These are phyloP conservation scores for Saccharomyces pastorianus DNA, from an alignment of 1,139 yeast genomes.

Conservation along the genomic window DNA sequence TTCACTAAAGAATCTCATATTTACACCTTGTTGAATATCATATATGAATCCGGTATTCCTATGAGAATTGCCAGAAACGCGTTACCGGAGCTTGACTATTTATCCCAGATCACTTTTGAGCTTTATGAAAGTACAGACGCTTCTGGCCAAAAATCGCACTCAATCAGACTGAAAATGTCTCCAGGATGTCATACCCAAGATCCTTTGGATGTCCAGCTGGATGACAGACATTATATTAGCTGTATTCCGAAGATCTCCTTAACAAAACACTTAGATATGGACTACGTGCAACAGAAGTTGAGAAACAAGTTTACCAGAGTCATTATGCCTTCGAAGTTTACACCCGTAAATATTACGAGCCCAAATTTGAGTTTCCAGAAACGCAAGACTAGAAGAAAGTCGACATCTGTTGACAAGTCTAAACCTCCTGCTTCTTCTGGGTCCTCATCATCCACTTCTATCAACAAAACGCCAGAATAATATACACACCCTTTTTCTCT, in stretches of 20 bases:
- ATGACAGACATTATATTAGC: conserved; percentile 92
- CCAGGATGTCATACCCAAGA: conserved; percentile 98
- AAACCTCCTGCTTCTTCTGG: neutral
- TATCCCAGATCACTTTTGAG: conserved; percentile 92
- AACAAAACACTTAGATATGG: conserved; percentile 90
- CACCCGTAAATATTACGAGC: conserved; percentile 80
- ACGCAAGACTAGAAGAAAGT: conserved; percentile 7
- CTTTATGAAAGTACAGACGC: conserved; percentile 74
- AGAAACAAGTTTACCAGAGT: conserved; percentile 81
- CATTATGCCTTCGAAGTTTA: conserved; percentile 79
- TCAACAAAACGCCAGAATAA: neutral
- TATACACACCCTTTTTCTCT: neutral
- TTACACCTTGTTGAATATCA: conserved; percentile 81
- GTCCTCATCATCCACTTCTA: neutral
- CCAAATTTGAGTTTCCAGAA: conserved; percentile 37
- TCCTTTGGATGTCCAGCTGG: conserved; percentile 92
- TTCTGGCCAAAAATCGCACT: conserved; percentile 66
- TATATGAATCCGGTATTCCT: conserved; percentile 88
- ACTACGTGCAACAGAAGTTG: conserved; percentile 74
- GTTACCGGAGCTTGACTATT: conserved; percentile 88
- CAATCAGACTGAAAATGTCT: conserved; percentile 78
- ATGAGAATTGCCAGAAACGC: conserved; percentile 92
- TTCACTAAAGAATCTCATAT: conserved; percentile 97
- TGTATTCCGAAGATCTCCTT: conserved; percentile 86
- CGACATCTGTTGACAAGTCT: neutral